Percentiles rank a stretch among this genome's conserved stretches.
Conservation (phyloP, 2,329 filamentous ascomycete genomes). For the Scedosporium dehoogii region DNA sequence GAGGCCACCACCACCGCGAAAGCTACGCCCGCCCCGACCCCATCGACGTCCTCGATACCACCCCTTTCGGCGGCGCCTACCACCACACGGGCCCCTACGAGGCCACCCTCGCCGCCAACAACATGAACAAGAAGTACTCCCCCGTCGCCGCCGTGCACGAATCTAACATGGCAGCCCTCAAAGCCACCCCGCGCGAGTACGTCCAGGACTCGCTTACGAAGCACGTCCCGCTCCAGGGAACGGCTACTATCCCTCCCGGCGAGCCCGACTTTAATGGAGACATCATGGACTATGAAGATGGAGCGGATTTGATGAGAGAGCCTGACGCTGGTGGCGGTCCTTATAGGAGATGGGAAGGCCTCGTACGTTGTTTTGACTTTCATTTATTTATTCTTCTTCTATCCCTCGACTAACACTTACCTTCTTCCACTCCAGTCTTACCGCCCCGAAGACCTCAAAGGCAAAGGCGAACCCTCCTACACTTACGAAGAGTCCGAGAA, state of each 20-base stretch:
- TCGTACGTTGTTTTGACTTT: constrained; percentile 37
- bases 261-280: constrained; percentile 57
- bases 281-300: constrained; percentile 71
- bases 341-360: constrained; percentile 64
- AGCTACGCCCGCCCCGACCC: constrained; percentile 41
- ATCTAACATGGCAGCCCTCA: constrained; percentile 66
- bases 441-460: constrained; percentile 67
- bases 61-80: constrained; percentile 47
- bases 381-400: background rate
- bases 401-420: background rate
- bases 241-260: constrained; percentile 67
- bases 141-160: constrained; percentile 68
- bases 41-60: constrained; percentile 72
- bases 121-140: constrained; percentile 50
- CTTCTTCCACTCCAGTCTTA: constrained; percentile 32
- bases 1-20: constrained; percentile 2
- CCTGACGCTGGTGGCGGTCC: constrained; percentile 56
- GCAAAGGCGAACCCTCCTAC: constrained; percentile 70
- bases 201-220: constrained; percentile 62
- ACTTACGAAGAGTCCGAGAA: constrained; percentile 55
- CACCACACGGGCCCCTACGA: constrained; percentile 91
- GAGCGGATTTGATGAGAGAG: constrained; percentile 77
- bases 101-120: constrained; percentile 65
- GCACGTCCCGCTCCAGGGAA: constrained; percentile 74
- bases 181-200: constrained; percentile 70